Percentiles rank a stretch among this genome's conserved stretches.
Conservation (phyloP, 2,329 filamentous ascomycete species). For the Sclerotinia borealis region DNA sequence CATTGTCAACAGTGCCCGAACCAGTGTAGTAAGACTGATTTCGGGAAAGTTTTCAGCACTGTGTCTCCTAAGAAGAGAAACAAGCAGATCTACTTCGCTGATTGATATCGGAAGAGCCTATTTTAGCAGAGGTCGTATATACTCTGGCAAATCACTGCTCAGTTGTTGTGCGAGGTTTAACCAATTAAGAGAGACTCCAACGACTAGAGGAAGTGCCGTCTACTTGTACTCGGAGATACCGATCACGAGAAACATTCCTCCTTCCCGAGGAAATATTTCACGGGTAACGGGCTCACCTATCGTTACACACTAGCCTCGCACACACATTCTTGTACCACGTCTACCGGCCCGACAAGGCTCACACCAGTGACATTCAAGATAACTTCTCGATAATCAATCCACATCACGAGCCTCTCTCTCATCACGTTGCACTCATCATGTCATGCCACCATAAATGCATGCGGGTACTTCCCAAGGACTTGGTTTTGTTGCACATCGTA, state of each 20-base stretch:
- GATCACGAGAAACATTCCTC: neutral
- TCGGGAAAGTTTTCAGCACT: too few relatives aligned
- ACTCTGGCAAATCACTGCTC: neutral
- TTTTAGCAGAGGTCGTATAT: too few relatives aligned
- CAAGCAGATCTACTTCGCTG: too few relatives aligned
- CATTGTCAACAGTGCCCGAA: too few relatives aligned
- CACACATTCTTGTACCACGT: neutral
- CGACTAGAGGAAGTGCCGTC: neutral
- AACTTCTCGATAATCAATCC: neutral
- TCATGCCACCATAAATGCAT: neutral
- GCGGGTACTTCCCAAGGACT: neutral
- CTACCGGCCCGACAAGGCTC: neutral
- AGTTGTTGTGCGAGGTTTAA: neutral
- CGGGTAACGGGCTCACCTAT: fast-evolving
- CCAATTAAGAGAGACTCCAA: neutral
- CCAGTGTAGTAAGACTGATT: too few relatives aligned
- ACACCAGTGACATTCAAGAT: conserved; percentile 4
- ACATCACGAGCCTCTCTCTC: neutral
- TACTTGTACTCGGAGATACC: neutral
- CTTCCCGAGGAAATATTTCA: neutral
- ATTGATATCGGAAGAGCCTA: too few relatives aligned
- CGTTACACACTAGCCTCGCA: neutral
- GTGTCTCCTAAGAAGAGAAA: too few relatives aligned
- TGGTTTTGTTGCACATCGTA: conserved; percentile 7
- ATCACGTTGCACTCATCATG: neutral